Conservation (phyloP, 257 asterid genomes). For the Rauvolfia tetraphylla region DNA sequence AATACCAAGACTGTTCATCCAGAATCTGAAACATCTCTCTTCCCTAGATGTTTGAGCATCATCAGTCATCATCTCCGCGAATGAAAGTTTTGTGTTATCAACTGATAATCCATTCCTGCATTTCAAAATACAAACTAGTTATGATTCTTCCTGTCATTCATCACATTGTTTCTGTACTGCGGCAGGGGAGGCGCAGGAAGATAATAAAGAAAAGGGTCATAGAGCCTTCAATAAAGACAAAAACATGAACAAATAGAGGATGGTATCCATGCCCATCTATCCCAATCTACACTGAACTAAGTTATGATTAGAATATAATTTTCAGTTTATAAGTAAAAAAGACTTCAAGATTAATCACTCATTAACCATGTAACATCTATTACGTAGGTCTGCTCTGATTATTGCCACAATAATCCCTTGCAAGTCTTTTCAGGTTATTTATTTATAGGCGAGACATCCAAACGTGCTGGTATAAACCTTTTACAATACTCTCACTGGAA, state of each 20-base stretch:
- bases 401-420: background rate
- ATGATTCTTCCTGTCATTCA: background rate
- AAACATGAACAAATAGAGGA: background rate
- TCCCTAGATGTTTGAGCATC: conserved; percentile 92
- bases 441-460: background rate
- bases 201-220: background rate
- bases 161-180: background rate
- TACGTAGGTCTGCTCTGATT: background rate
- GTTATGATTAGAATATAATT: background rate
- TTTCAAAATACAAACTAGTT: background rate
- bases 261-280: background rate
- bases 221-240: background rate
- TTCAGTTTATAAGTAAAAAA: background rate
- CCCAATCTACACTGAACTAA: background rate
- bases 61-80: conserved; percentile 87
- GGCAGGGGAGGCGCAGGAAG: background rate
- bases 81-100: conserved; percentile 54
- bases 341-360: background rate
- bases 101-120: conserved; percentile 75
- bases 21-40: conserved; percentile 91
- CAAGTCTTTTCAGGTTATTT: background rate
- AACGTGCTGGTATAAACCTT: background rate
- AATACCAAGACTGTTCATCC: conserved; percentile 95
- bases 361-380: background rate
- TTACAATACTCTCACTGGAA: background rate